Evolutionary conservation across 1,139 yeast species (phyloP), one percentile per base, ranked within the genome.

Genomic region (Nakaseomyces nivariensis): DNA sequence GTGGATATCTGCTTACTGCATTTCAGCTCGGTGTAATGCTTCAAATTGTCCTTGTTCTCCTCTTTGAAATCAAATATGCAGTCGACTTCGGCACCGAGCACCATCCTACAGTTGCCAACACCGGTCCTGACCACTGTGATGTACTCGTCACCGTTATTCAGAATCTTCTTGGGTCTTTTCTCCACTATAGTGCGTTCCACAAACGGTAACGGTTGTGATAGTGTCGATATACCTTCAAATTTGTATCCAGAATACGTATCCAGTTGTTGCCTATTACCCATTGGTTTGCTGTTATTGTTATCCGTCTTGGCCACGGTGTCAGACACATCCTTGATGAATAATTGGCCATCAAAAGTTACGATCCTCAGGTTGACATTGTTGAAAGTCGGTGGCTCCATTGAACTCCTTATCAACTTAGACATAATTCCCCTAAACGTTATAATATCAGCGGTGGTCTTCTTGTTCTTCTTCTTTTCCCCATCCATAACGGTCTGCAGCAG

Each of bases 11-110:
- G 70, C 44, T 76, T 73, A 4, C 82, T 71, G 1, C 97, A 87
- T 62, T 90, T 92, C 56, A 94, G 72, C 64, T 92, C 97, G 7
- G 85, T 82, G 63, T 92, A 94, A 66, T 88, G 96, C 7, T 75
- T 67, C 45, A 87, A 70, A 22, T 82, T 77, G 47, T 72, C 74
- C 26, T 55, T 58, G 13, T 69, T 68, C 3, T 70, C 77, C 10
- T 92, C 90, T 54, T 81, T 74, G 60, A 81, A 87, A 67, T 89
- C 96, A 76, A 82, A 83, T 9, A 84, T 82, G 63, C 96, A 84
- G 67, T 90, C 97, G 17, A 90, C 86, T 67, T 92, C 97, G 1
- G 96, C 97, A 1, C 92, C 96, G 45, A 90, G 68, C 2, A 86
- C 64, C 44, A 89, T 68, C 58, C 77, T 79, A 29, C 80, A 76